Evolutionary conservation across 192 early-diverging fungal genomes (phyloP).

Genomic region (Entomortierella lignicola): DNA sequence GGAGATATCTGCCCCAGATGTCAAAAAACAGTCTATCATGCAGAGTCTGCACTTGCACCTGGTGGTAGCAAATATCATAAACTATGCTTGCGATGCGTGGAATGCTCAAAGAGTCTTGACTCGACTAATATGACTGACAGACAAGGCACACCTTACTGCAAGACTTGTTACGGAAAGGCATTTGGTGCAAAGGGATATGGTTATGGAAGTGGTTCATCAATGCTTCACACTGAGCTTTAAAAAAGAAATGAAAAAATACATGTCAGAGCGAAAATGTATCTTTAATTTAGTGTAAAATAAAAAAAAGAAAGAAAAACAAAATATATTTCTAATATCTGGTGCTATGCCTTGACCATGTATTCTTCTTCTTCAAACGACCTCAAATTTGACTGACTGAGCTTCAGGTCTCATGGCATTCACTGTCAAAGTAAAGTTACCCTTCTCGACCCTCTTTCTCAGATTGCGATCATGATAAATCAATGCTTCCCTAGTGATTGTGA

Average conservation of each 20-base stretch:
- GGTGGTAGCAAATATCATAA: slow-evolving; percentile 73
- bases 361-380: slow-evolving; percentile 1
- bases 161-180: slow-evolving; percentile 63
- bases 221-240: slow-evolving; percentile 55
- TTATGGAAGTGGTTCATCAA: slow-evolving; percentile 53
- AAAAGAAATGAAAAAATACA: background rate
- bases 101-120: slow-evolving; percentile 65
- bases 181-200: slow-evolving; percentile 67
- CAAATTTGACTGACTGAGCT: slow-evolving; percentile 39
- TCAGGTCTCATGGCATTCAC: slow-evolving; percentile 52
- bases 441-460: slow-evolving; percentile 23
- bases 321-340: too few relatives aligned
- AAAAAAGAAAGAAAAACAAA: background rate
- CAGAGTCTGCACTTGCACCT: slow-evolving; percentile 59
- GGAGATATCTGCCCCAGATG: slow-evolving; percentile 67
- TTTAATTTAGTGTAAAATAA: too few relatives aligned
- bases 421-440: slow-evolving; percentile 46
- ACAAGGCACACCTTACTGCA: slow-evolving; percentile 61
- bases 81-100: slow-evolving; percentile 62
- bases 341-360: too few relatives aligned
- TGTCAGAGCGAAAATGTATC: background rate
- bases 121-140: slow-evolving; percentile 68
- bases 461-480: slow-evolving; percentile 33
- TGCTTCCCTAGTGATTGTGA: slow-evolving; percentile 53
- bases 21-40: slow-evolving; percentile 68